Percentiles rank a stretch among this genome's conserved stretches.
phyloP scores from a whole-genome alignment of 495 filamentous ascomycete genomes.

The Penicillium samsonianum region DNA sequence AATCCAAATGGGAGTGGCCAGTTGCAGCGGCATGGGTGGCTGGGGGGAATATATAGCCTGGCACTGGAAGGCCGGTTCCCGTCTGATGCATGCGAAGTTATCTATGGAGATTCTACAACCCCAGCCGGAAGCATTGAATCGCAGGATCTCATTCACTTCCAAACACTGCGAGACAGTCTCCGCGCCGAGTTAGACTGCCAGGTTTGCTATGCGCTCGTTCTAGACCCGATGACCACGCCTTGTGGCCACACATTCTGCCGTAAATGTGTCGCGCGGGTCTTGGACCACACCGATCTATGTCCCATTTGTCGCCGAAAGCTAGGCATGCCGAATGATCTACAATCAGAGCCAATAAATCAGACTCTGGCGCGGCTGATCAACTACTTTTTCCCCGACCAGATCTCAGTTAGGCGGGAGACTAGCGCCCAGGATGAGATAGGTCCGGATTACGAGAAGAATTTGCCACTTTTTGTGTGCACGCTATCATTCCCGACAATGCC shows the following conservation, averaged over 20 bases:
- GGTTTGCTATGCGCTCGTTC: slow-evolving; percentile 77
- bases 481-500: slow-evolving; percentile 80
- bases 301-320: slow-evolving; percentile 74
- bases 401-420: slow-evolving; percentile 57
- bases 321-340: slow-evolving; percentile 58
- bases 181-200: slow-evolving; percentile 80
- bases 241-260: slow-evolving; percentile 92
- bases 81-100: slow-evolving; percentile 48
- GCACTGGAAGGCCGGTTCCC: slow-evolving; percentile 35
- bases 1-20: slow-evolving; percentile 23
- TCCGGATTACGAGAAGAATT: slow-evolving; percentile 55
- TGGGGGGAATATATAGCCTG: slow-evolving; percentile 36
- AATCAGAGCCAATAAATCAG: slow-evolving; percentile 60
- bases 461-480: slow-evolving; percentile 80
- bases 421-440: slow-evolving; percentile 51
- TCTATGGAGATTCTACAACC: slow-evolving; percentile 45
- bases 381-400: slow-evolving; percentile 64
- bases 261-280: slow-evolving; percentile 68
- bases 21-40: slow-evolving; percentile 17
- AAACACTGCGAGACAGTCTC: slow-evolving; percentile 58
- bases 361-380: slow-evolving; percentile 60
- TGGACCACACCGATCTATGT: slow-evolving; percentile 75
- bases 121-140: slow-evolving; percentile 32
- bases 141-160: slow-evolving; percentile 55
- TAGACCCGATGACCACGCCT: slow-evolving; percentile 78